These are phyloP conservation scores for Tricholoma sp. DNA, from an alignment of 768 basidiomycete genomes.

Conservation along the genomic window DNA sequence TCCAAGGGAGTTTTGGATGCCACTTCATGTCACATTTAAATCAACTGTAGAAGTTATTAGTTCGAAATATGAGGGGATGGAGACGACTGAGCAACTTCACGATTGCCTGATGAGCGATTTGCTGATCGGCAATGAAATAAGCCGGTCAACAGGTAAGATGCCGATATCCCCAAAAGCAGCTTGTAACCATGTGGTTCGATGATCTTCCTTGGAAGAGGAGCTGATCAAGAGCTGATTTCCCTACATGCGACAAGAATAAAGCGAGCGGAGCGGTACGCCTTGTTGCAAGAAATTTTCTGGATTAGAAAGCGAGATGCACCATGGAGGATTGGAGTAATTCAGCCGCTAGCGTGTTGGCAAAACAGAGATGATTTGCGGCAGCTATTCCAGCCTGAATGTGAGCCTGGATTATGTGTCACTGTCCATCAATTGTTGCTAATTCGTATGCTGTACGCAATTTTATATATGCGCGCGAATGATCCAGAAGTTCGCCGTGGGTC, in stretches of 20 bases:
- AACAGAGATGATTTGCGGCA: neutral
- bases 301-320: neutral
- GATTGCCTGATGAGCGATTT: neutral
- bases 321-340: neutral
- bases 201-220: neutral
- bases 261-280: neutral
- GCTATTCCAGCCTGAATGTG: neutral
- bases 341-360: neutral
- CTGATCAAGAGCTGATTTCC: neutral
- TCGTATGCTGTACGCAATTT: neutral
- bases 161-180: neutral
- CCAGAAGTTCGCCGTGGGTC: neutral
- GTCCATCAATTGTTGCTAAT: neutral
- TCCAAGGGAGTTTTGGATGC: too few relatives aligned
- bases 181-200: neutral
- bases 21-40: too few relatives aligned
- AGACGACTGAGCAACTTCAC: neutral
- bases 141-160: neutral
- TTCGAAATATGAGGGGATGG: neutral
- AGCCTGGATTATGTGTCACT: neutral
- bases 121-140: neutral
- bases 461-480: neutral
- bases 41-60: too few relatives aligned
- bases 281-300: neutral
- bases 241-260: neutral